phyloP scores from a whole-genome alignment of 2,329 filamentous ascomycete species.

The Fulvia fulva region DNA sequence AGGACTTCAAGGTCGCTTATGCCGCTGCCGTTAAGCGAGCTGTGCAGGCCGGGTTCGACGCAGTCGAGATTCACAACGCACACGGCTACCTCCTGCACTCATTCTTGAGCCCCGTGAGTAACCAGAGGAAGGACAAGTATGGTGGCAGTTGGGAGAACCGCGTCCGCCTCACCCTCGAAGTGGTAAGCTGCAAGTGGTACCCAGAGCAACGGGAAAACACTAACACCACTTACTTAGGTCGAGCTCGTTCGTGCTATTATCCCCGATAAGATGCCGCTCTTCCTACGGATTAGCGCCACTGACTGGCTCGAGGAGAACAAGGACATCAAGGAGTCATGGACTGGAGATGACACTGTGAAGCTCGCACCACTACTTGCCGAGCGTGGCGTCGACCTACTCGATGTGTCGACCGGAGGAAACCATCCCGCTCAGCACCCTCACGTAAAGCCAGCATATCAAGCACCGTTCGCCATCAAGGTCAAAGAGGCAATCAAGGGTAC shows the following conservation, averaged over 20 bases:
- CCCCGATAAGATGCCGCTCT: slow-evolving; percentile 65
- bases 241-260: slow-evolving; percentile 60
- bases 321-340: slow-evolving; percentile 61
- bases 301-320: slow-evolving; percentile 66
- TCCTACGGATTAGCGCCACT: slow-evolving; percentile 68
- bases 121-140: slow-evolving; percentile 64
- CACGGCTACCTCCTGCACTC: slow-evolving; percentile 72
- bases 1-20: slow-evolving; percentile 60
- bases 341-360: slow-evolving; percentile 57
- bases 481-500: slow-evolving; percentile 66
- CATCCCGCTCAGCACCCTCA: slow-evolving; percentile 54
- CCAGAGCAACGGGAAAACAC: background rate
- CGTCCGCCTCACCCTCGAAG: slow-evolving; percentile 62
- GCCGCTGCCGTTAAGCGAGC: slow-evolving; percentile 55
- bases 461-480: slow-evolving; percentile 66
- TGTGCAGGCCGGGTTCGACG: slow-evolving; percentile 63
- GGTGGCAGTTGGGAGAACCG: slow-evolving; percentile 68
- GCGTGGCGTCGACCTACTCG: slow-evolving; percentile 74
- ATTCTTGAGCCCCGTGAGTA: slow-evolving; percentile 68
- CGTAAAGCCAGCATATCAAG: slow-evolving; percentile 66
- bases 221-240: slow-evolving; percentile 33
- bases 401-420: slow-evolving; percentile 75
- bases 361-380: slow-evolving; percentile 66
- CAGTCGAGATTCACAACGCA: slow-evolving; percentile 74
- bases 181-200: slow-evolving; percentile 30